Percentiles rank a stretch among this genome's conserved stretches.
Conservation (phyloP, 306 rosid species). For the Carpinus viminea region DNA sequence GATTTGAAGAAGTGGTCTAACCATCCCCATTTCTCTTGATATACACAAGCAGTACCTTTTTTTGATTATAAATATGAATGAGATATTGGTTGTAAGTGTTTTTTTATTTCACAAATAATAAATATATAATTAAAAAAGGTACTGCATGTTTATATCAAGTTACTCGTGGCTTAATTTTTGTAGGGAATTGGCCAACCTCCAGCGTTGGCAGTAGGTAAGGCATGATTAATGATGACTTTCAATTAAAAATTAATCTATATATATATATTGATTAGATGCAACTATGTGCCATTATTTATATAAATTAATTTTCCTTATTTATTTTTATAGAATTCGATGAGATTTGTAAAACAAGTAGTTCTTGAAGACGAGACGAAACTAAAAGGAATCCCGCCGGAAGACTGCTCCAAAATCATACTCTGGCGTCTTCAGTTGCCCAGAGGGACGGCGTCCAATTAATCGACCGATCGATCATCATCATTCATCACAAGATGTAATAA, state of each 20-base stretch:
- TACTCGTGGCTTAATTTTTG: background rate
- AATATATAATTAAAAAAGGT: background rate
- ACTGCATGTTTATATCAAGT: background rate
- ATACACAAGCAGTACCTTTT: too few species aligned
- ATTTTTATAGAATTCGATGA: constrained; percentile 64
- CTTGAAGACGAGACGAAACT: constrained; percentile 86
- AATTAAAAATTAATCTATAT: constrained; percentile 25
- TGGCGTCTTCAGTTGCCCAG: constrained; percentile 63
- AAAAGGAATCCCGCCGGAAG: constrained; percentile 80
- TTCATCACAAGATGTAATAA: constrained; percentile 21
- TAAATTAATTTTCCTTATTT: background rate
- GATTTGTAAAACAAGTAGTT: constrained; percentile 93
- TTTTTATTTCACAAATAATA: background rate
- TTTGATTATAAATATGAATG: too few species aligned
- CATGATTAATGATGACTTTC: background rate
- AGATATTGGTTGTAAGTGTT: too few species aligned
- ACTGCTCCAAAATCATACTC: constrained; percentile 80
- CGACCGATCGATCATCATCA: constrained; percentile 13
- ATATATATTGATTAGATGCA: background rate
- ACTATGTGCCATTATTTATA: background rate
- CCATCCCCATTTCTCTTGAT: too few species aligned
- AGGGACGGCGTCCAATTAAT: constrained; percentile 22
- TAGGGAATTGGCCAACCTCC: constrained; percentile 57
- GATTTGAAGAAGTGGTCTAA: too few species aligned
- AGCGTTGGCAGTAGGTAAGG: constrained; percentile 2